These are phyloP conservation scores for Isabelozyma rhagii DNA, from an alignment of 805 yeast genomes.

Conservation along the genomic window DNA sequence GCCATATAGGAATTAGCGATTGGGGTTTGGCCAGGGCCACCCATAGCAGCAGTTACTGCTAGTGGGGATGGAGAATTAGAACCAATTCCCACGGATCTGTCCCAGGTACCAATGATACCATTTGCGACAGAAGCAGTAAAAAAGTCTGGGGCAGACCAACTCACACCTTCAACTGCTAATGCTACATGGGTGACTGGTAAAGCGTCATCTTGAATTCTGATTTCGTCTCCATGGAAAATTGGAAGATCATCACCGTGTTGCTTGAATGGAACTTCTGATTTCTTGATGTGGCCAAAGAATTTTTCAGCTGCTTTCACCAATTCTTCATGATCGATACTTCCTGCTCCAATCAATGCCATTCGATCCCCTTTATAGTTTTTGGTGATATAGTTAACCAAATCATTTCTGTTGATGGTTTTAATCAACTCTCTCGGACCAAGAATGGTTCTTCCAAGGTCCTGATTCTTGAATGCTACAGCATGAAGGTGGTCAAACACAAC, in stretches of 20 bases:
- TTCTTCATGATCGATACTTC: slow-evolving; percentile 85
- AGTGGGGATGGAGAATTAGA: slow-evolving; percentile 83
- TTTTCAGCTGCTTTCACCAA: slow-evolving; percentile 73
- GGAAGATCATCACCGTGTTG: slow-evolving; percentile 72
- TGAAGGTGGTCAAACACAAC: slow-evolving; percentile 96
- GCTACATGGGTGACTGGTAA: slow-evolving; percentile 91
- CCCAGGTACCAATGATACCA: slow-evolving; percentile 97
- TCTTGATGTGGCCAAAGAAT: slow-evolving; percentile 69
- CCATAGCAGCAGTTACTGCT: slow-evolving; percentile 61
- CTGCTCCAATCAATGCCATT: slow-evolving; percentile 97
- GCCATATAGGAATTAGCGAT: slow-evolving; percentile 95
- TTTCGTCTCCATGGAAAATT: slow-evolving; percentile 79
- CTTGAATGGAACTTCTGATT: slow-evolving; percentile 66
- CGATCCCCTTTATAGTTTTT: slow-evolving; percentile 93
- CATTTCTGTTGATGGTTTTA: slow-evolving; percentile 70
- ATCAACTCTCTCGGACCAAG: slow-evolving; percentile 92
- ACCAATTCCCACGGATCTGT: slow-evolving; percentile 83
- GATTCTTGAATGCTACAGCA: slow-evolving; percentile 84
- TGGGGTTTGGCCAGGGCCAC: slow-evolving; percentile 56
- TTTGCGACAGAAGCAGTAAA: slow-evolving; percentile 94
- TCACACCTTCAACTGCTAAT: slow-evolving; percentile 94
- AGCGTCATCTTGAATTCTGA: slow-evolving; percentile 75
- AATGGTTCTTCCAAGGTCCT: slow-evolving; percentile 94
- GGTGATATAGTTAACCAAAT: slow-evolving; percentile 73
- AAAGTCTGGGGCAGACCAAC: slow-evolving; percentile 95